Evolutionary conservation across 2,329 filamentous ascomycete genomes (phyloP), one percentile per base, ranked within the genome.

Genomic region (Sporothrix mexicana): DNA sequence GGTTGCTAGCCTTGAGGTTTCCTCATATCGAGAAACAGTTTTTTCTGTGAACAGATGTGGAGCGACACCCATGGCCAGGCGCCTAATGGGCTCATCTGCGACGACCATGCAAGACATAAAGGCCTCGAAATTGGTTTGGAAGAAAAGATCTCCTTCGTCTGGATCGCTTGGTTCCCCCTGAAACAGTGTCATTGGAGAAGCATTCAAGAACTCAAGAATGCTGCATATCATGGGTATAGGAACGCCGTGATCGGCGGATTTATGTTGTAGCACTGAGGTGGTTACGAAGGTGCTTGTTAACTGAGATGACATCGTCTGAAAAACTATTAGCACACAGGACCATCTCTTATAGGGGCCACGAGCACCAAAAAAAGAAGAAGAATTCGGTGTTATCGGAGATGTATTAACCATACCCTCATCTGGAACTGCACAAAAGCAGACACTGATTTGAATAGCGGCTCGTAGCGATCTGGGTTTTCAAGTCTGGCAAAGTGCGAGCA

Each of bases 401-500:
- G 15, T 10, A 9, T 25, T 7, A 43, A 17, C 73, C 81, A 76
- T 78, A 90, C 88, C 84, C 88, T 85, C 15, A 91, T 77, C 77
- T 89, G 87, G 17, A 79, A 79, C 74, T 86, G 85, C 78, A 91
- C 86, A 73, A 89, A 90, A 0, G 85, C 85, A 4, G 88, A 84
- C 3, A 86, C 85, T 30, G 84, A 84, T 6, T 82, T 79, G 77
- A 90, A 91, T 2, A 92, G 80, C n/a, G 83, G 83, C 53, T 84
- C 80, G 75, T 88, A 91, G 66, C 83, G 82, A 10, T 83, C 79
- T 12, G 84, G 79, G 74, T 87, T 82, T 4, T 82, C 80, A 73
- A 88, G 83, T 69, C 85, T 83, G 9, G 88, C 88, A 80, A 91
- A 90, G 78, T 91, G 88, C 51, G 87, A 86, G 76, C 89, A 91